Base-by-base conservation (phyloP, 2,329 filamentous ascomycete genomes). In the Pseudogymnoascus sp. region DNA sequence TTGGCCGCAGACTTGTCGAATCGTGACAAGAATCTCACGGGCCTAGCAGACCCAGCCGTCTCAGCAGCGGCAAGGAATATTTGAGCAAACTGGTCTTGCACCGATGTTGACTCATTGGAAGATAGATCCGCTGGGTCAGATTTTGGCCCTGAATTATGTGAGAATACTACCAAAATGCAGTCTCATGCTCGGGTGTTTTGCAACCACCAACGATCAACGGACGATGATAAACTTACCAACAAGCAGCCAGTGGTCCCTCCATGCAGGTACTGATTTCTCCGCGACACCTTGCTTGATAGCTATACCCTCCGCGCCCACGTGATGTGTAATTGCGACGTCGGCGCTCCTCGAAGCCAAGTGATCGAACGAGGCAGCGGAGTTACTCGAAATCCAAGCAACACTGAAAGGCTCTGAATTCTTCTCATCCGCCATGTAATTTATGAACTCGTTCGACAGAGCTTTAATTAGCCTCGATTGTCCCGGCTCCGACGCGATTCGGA, bases 1-100 rank as follows among this genome's bases (percentile, higher is more conserved):
- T 80, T 81, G 3, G 77, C 80, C 0, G 79, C 79, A 2, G 77
- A 80, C 67, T 80, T 81, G 64, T 81, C 79, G 59, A 74, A 81
- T 1, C 79, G 74, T 31, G 71, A 76, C 9, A 80, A 68, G 61
- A 80, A 81, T 12, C 76, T 73, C 1, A 78, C 74, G 0, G 74
- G 72, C 0, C 72, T 68, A 1, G 71, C 65, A 0, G 73, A 75
- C 0, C 64, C 65, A 3, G 68, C 70, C 1, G 68, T 72, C 37
- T 76, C 71, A 0, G 75, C 75, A 3, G 74, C 72, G 0, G 70
- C 64, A 21, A 72, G 71, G 5, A 80, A 67, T 23, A 67, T 11
- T 65, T 68, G 5, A 72, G 70, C 60, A 76, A 77, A 18, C 71
- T 76, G n/a, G 67, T 70, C 3, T 65, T 67, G 60, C 18, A 64